Base-by-base conservation (phyloP, 768 basidiomycete species). In the Podaxis carcinomalis region DNA sequence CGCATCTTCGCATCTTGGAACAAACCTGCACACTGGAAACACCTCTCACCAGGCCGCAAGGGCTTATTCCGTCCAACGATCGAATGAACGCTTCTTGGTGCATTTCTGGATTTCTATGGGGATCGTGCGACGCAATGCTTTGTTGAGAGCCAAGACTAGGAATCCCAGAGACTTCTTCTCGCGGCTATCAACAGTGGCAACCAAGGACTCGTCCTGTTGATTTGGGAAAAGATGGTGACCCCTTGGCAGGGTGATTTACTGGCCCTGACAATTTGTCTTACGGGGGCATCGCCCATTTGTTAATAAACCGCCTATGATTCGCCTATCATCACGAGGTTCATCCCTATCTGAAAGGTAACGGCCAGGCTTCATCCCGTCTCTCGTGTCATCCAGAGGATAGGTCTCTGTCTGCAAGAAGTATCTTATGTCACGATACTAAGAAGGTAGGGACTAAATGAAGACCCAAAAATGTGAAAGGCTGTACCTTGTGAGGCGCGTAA, bases 401-500 rank as follows among this genome's bases (percentile, higher is more conserved):
- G 32, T 32, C 9, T 32, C 32, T 32, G 32, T 9, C 32, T 2
- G 32, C 7, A 9, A 32, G 7, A 32, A 32, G 7, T 32, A 32
- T 9, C 32, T 32, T 32, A 32, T 9, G 32, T 32, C 32, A 32
- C 2, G 7, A 3, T 32, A 9, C 32, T 32, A 49, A 49, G 11
- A 49, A 23, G 47, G 25, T 27, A 14, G 46, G 46, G 25, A 10
- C 7, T 49, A 9, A 23, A 49, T 23, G 21, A n/a, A 16, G 57
- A 27, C 27, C 21, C 14, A 28, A 14, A 51, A n/a, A 51, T 25
- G 35, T 37, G 2, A 37, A 58, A 23, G 3, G 19, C 35, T 58
- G 57, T 58, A 14, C 57, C 57, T 58, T 37, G 23, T 25, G 35
- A 36, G 46, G 47, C 27, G 32, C 42, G 40, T 39, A 58, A 50